Evolutionary conservation across 768 basidiomycete species (phyloP).

Genomic region (Dendrothele bispora): DNA sequence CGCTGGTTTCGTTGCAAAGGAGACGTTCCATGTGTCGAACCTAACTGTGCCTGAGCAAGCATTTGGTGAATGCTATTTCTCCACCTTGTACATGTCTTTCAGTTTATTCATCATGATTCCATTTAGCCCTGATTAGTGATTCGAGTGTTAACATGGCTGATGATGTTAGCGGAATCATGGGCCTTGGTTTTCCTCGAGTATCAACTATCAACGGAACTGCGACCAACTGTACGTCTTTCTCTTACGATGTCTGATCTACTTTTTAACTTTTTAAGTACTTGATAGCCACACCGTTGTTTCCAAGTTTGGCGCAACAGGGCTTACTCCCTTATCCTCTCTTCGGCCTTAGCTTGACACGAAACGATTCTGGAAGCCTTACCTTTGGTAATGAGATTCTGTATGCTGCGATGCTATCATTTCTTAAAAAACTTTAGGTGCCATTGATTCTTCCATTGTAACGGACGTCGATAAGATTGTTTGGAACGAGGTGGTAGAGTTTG

Average conservation of each 20-base stretch:
- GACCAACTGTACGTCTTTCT: constrained; percentile 45
- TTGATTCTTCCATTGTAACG: constrained; percentile 67
- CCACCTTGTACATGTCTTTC: neutral
- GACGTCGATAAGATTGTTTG: constrained; percentile 63
- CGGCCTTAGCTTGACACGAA: constrained; percentile 63
- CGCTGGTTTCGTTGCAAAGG: constrained; percentile 70
- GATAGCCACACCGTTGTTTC: constrained; percentile 70
- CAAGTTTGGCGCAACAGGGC: constrained; percentile 60
- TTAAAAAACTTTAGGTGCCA: constrained; percentile 54
- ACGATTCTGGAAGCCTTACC: constrained; percentile 60
- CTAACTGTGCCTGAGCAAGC: constrained; percentile 60
- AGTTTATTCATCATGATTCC: neutral
- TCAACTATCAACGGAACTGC: constrained; percentile 53
- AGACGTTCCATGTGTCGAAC: constrained; percentile 60
- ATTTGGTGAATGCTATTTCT: constrained; percentile 52
- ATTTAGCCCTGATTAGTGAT: constrained; percentile 55
- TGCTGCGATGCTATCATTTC: neutral
- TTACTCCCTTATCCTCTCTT: constrained; percentile 74
- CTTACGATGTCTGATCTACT: neutral
- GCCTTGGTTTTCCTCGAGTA: constrained; percentile 74
- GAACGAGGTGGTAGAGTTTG: constrained; percentile 75
- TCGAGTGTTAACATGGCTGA: constrained; percentile 65
- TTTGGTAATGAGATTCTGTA: constrained; percentile 45
- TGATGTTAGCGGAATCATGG: constrained; percentile 69
- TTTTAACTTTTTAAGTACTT: constrained; percentile 6